A percentile compares a stretch with the other conserved stretches of the same genome.
Evolutionary conservation across 805 yeast species (phyloP).

Genomic region (Starmerella davenportii): DNA sequence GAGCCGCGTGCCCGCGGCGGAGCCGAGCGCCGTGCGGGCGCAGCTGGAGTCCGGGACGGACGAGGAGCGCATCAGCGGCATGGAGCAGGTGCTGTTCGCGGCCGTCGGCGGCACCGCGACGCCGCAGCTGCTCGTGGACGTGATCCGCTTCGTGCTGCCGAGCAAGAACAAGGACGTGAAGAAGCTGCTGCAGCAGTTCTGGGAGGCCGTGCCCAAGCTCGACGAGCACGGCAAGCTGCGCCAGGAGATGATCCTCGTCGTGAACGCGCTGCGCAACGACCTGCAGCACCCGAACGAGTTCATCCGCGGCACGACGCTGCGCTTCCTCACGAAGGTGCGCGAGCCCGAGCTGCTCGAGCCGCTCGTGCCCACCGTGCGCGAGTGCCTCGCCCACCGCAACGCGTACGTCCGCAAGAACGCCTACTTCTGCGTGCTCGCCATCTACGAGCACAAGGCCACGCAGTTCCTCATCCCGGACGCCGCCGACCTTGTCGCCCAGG

Average conservation of each 20-base stretch:
- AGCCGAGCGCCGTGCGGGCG: slow-evolving; percentile 51
- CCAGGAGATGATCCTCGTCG: slow-evolving; percentile 96
- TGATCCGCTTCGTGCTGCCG: slow-evolving; percentile 94
- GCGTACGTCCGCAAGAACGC: slow-evolving; percentile 97
- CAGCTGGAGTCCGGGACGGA: slow-evolving; percentile 79
- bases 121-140: slow-evolving; percentile 89
- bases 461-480: slow-evolving; percentile 90
- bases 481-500: slow-evolving; percentile 58
- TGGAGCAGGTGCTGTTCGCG: slow-evolving; percentile 69
- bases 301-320: slow-evolving; percentile 84
- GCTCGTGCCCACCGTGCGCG: slow-evolving; percentile 77
- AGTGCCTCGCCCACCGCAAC: slow-evolving; percentile 87
- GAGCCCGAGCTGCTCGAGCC: slow-evolving; percentile 93
- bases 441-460: slow-evolving; percentile 45
- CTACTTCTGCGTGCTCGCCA: slow-evolving; percentile 71
- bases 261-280: slow-evolving; percentile 94
- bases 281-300: slow-evolving; percentile 96
- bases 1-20: slow-evolving; percentile 12
- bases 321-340: slow-evolving; percentile 75
- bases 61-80: slow-evolving; percentile 69
- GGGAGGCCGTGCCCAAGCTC: slow-evolving; percentile 94
- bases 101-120: slow-evolving; percentile 86
- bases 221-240: slow-evolving; percentile 78
- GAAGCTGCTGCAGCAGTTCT: slow-evolving; percentile 80
- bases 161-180: slow-evolving; percentile 78